phyloP scores from a whole-genome alignment of 106 monocot genomes.

The Platanthera zijinensis region DNA sequence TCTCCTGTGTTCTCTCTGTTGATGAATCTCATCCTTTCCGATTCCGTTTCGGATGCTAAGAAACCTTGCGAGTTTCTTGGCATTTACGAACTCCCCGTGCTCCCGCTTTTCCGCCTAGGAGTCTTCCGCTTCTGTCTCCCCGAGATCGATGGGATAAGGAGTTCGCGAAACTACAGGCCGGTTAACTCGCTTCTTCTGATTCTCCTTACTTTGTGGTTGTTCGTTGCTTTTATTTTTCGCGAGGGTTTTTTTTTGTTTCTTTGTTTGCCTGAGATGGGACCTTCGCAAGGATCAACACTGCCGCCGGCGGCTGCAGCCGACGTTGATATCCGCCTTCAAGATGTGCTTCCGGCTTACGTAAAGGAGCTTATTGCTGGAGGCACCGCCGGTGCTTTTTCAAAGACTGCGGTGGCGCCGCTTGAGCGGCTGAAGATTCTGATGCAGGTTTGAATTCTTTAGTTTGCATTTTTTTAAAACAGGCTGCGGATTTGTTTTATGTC shows the following conservation, averaged over 20 bases:
- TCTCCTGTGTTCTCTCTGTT: constrained; percentile 5
- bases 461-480: background rate
- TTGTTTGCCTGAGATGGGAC: constrained; percentile 18
- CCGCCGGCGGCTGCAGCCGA: constrained; percentile 20
- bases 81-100: background rate
- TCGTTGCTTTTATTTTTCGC: background rate
- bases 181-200: background rate
- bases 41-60: constrained; percentile 10
- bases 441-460: constrained; percentile 28
- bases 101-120: background rate
- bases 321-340: constrained; percentile 25
- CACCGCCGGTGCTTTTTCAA: constrained; percentile 36
- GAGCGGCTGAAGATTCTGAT: constrained; percentile 51
- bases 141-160: constrained; percentile 30
- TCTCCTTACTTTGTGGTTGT: background rate
- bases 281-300: constrained; percentile 28
- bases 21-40: constrained; percentile 13
- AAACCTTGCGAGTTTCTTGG: constrained; percentile 19
- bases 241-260: background rate
- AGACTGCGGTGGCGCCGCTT: constrained; percentile 46
- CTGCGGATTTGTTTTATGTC: background rate
- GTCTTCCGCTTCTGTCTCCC: constrained; percentile 17
- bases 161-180: constrained; percentile 19
- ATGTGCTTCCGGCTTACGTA: constrained; percentile 42
- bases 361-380: constrained; percentile 55